Evolutionary conservation across 768 basidiomycete genomes (phyloP).

Genomic region (Sporobolomyces pararoseus): DNA sequence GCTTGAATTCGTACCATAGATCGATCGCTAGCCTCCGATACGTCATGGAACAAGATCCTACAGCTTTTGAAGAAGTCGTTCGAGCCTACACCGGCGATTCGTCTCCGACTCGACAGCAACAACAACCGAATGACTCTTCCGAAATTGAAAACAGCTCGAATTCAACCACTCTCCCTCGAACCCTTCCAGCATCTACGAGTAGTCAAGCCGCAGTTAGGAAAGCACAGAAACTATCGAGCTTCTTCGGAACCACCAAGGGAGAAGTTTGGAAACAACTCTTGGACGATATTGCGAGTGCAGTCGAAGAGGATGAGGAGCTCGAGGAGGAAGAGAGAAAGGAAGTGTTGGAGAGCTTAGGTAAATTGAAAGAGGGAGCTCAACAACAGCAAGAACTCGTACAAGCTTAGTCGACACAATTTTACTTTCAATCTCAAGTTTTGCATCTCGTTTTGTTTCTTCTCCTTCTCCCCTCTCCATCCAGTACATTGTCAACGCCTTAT

Average conservation of each 20-base stretch:
- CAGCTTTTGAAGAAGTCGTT: slow-evolving; percentile 28
- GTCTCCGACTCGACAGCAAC: no score
- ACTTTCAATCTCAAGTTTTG: not conserved
- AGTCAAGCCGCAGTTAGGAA: slow-evolving; percentile 15
- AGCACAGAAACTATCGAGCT: slow-evolving; percentile 34
- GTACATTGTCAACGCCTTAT: no score
- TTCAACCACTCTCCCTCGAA: not conserved
- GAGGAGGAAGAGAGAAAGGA: slow-evolving; percentile 36
- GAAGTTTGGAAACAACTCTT: slow-evolving; percentile 37
- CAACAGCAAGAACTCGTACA: not conserved
- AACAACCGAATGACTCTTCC: not conserved
- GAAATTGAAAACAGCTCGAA: not conserved
- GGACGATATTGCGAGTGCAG: slow-evolving; percentile 22
- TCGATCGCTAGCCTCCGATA: slow-evolving; percentile 30
- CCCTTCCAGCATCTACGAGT: not conserved
- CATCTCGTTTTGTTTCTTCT: no score
- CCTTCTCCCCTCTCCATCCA: no score
- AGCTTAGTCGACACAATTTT: not conserved
- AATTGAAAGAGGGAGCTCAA: slow-evolving; percentile 6
- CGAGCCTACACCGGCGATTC: slow-evolving; percentile 6
- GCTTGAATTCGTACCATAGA: slow-evolving; percentile 21
- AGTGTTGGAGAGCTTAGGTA: slow-evolving; percentile 9
- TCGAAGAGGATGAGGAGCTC: slow-evolving; percentile 27
- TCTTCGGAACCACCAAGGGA: slow-evolving; percentile 37
- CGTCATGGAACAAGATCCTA: slow-evolving; percentile 29